These are phyloP conservation scores for Globisporangium iwayamae DNA, from an alignment of 352 stramenopile genomes.

Conservation along the genomic window DNA sequence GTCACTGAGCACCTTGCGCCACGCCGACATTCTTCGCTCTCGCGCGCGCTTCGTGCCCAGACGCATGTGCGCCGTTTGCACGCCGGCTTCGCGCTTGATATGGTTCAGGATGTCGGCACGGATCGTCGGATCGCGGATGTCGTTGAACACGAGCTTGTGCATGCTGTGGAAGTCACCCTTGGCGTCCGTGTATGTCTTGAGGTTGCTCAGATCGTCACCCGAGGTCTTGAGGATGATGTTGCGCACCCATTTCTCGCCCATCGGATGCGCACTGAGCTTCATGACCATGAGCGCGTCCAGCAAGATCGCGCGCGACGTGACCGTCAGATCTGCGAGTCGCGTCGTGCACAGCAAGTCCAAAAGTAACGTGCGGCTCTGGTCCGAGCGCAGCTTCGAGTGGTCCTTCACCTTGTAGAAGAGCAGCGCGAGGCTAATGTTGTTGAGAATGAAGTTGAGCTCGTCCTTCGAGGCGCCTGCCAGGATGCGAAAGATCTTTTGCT, in stretches of 20 bases:
- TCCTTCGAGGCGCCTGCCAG: conserved; percentile 93
- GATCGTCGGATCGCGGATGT: conserved; percentile 86
- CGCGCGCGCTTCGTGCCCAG: conserved; percentile 83
- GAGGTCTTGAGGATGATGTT: conserved; percentile 97
- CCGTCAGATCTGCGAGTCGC: conserved; percentile 89
- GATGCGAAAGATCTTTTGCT: conserved; percentile 95
- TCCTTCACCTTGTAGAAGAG: conserved; percentile 99
- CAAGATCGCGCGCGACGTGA: conserved; percentile 90
- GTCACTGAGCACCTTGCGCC: conserved; percentile 98
- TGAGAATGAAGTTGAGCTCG: conserved; percentile 97
- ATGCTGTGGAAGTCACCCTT: conserved; percentile 97
- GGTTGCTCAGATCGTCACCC: conserved; percentile 94
- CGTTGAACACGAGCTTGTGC: conserved; percentile 98
- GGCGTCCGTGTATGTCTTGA: conserved; percentile 96
- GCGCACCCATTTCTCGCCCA: conserved; percentile 94
- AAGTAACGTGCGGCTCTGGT: conserved; percentile 90
- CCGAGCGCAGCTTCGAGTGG: conserved; percentile 60
- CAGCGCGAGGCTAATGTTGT: conserved; percentile 92
- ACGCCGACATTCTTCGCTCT: conserved; percentile 85
- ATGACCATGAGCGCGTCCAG: conserved; percentile 97
- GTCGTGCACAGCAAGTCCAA: conserved; percentile 94
- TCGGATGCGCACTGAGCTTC: conserved; percentile 93
- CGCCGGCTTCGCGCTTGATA: conserved; percentile 91
- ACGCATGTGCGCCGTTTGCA: conserved; percentile 93
- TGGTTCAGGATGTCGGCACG: conserved; percentile 95